Evolutionary conservation across 768 basidiomycete species (phyloP), one percentile per base, ranked within the genome.

Genomic region (Lactarius vividus): DNA sequence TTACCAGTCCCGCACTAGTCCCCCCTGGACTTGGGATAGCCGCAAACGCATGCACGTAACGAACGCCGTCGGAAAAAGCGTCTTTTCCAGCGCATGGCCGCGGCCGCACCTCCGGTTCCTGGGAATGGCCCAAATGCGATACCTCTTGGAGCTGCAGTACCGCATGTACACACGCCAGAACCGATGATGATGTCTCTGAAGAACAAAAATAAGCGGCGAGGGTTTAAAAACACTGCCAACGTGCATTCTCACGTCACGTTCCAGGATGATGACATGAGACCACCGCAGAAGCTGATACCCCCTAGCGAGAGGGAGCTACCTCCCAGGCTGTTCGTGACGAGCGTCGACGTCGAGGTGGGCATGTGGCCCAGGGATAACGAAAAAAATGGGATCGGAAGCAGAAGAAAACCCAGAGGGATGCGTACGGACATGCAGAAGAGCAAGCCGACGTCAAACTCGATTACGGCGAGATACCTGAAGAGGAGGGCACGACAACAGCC

Each of bases 181-280:
- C 79, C 54, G 73, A 65, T 74, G 67, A 76, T 85, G 83, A 78
- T 83, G 49, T 84, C 84, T 0, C 75, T 90, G 26, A 79, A 83
- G 53, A 91, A 89, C 73, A 91, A 89, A 75, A 91, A 90, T 75
- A 92, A 91, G 74, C 84, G 83, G 54, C 87, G 84, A 64, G 85
- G 85, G 23, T 90, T 88, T 75, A 85, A 82, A 70, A 78, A 83
- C 57, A 76, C 83, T 8, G 79, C 87, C 74, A 69, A 75, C 57
- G 76, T 74, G 68, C 81, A 74, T 39, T 72, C 76, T 44, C 89
- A 85, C 74, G 87, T 89, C 63, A 76, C 84, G 20, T 89, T 89
- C 67, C 73, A 73, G 1, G 71, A 74, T 15, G 63, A 67, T 42
- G 72, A 61, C n/a, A 49, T 23, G 11, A 69, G 42, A 44, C 63